These are phyloP conservation scores for Pseudisothecium myosuroides DNA, from an alignment of 225 moss, liverwort and hornwort species.

Conservation along the genomic window DNA sequence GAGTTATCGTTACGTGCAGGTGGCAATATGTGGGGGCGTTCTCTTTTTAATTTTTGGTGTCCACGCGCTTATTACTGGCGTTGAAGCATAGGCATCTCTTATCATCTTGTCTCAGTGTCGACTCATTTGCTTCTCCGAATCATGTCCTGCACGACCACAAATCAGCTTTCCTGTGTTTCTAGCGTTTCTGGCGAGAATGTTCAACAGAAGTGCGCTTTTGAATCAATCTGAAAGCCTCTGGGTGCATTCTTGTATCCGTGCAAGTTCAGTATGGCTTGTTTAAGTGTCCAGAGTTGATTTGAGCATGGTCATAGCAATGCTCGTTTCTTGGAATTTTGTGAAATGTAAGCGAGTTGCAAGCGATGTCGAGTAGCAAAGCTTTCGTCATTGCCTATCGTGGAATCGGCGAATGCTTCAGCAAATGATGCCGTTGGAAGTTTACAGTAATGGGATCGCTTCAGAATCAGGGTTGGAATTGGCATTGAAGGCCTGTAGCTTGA, in stretches of 20 bases:
- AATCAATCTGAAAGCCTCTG: neutral
- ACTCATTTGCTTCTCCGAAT: neutral
- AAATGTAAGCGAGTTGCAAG: neutral
- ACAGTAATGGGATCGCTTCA: neutral
- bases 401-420: neutral
- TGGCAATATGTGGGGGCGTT: constrained; percentile 69
- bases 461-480: neutral
- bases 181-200: neutral
- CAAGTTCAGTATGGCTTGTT: neutral
- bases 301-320: neutral
- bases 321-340: neutral
- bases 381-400: neutral
- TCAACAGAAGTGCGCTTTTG: neutral
- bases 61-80: constrained; percentile 53
- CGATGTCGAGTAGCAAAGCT: neutral
- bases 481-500: neutral
- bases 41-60: constrained; percentile 70
- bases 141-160: neutral
- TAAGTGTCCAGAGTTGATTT: neutral
- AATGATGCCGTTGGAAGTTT: neutral
- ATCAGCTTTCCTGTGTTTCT: neutral
- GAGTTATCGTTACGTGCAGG: constrained; percentile 25
- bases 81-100: neutral
- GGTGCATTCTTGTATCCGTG: neutral
- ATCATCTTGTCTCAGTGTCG: neutral